Conservation (phyloP, 352 stramenopile genomes). For the Phytophthora litchii region DNA sequence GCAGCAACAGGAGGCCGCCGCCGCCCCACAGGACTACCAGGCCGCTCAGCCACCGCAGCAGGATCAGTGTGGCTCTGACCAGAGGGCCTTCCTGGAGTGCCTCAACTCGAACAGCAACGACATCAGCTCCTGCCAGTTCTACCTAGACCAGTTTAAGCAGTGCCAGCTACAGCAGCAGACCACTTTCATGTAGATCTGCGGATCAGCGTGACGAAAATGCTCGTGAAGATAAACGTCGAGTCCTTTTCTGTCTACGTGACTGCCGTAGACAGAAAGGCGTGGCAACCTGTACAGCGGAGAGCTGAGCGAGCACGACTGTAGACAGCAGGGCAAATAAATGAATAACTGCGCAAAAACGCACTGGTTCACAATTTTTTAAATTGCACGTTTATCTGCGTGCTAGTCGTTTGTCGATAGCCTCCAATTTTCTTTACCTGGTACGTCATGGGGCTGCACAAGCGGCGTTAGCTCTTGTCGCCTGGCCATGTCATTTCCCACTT, state of each 20-base stretch:
- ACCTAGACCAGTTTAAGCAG: slow-evolving; percentile 88
- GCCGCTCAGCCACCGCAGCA: slow-evolving; percentile 44
- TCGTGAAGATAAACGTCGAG: background rate
- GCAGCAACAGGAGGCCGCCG: slow-evolving; percentile 42
- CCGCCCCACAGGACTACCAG: slow-evolving; percentile 29
- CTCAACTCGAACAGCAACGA: slow-evolving; percentile 88
- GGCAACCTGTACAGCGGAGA: background rate
- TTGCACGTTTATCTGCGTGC: background rate
- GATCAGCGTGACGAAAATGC: slow-evolving; percentile 9
- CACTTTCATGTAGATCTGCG: slow-evolving; percentile 59
- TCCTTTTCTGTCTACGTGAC: slow-evolving; percentile 7
- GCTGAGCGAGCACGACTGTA: slow-evolving; percentile 8
- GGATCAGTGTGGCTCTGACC: slow-evolving; percentile 70
- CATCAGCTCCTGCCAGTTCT: slow-evolving; percentile 89
- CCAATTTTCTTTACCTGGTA: too few relatives aligned
- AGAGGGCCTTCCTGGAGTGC: slow-evolving; percentile 87
- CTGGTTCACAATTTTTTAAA: slow-evolving; percentile 9
- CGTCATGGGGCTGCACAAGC: too few relatives aligned
- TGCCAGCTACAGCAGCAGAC: slow-evolving; percentile 81
- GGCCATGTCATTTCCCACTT: slow-evolving; percentile 5
- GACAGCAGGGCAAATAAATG: slow-evolving; percentile 22
- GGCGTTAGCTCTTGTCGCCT: too few relatives aligned
- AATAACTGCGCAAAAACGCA: slow-evolving; percentile 13
- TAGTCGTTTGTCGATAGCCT: slow-evolving; percentile 1
- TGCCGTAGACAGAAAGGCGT: slow-evolving; percentile 2